A percentile compares a stretch with the other conserved stretches of the same genome.
Evolutionary conservation across 495 filamentous ascomycete genomes (phyloP).

Genomic region (Aspergillus sclerotioniger): DNA sequence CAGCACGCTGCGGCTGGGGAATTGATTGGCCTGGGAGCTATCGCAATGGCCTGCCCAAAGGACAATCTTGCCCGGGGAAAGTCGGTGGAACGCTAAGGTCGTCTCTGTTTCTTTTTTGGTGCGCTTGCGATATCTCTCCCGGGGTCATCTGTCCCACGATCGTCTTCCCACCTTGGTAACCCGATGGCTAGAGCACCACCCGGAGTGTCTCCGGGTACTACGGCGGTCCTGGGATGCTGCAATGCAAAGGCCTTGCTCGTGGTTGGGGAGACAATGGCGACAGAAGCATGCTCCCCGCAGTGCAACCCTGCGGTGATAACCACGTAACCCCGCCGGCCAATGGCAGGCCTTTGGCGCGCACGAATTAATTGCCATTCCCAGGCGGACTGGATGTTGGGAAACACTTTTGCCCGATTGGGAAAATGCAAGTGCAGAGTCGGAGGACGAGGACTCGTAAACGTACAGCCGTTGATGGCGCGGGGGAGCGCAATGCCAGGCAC

Average conservation of each 20-base stretch:
- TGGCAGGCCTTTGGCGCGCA: not conserved
- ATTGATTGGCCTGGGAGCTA: slow-evolving; percentile 16
- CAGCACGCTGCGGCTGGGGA: slow-evolving; percentile 13
- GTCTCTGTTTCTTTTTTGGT: slow-evolving; percentile 9
- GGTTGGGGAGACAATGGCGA: too few species aligned
- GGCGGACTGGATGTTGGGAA: not conserved
- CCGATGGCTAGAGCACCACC: not conserved
- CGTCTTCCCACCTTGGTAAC: not conserved
- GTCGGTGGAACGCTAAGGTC: not conserved
- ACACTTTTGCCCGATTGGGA: slow-evolving; percentile 7
- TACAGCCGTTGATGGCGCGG: slow-evolving; percentile 6
- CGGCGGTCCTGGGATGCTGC: not conserved
- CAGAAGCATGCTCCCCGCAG: not conserved
- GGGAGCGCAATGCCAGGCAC: slow-evolving; percentile 11
- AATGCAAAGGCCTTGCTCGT: not conserved
- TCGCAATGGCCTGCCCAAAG: slow-evolving; percentile 7
- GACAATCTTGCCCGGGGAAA: slow-evolving; percentile 6
- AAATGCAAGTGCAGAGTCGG: slow-evolving; percentile 12
- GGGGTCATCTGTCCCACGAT: not conserved
- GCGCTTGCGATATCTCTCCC: not conserved
- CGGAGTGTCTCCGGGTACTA: not conserved
- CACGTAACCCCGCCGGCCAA: slow-evolving; percentile 6
- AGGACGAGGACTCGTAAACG: not conserved
- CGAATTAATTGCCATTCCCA: not conserved
- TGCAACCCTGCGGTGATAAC: not conserved